Conservation (phyloP, 768 basidiomycete species). For the Collybiopsis confluens region DNA sequence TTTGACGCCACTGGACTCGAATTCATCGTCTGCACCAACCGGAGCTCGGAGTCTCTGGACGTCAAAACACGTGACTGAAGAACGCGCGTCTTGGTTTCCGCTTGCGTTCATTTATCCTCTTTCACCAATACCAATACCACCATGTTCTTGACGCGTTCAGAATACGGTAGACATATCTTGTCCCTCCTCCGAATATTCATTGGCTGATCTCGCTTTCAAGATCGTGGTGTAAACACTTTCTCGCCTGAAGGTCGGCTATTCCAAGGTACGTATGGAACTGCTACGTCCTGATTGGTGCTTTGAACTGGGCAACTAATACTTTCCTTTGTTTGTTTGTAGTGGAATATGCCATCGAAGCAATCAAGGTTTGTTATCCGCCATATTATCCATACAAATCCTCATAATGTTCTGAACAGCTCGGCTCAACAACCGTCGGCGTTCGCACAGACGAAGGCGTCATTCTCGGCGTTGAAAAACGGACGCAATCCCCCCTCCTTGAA, state of each 20-base stretch:
- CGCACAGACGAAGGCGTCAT: slow-evolving; percentile 87
- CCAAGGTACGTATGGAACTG: slow-evolving; percentile 92
- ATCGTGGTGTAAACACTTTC: slow-evolving; percentile 98
- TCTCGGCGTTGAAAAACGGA: slow-evolving; percentile 97
- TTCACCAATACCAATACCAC: slow-evolving; percentile 20
- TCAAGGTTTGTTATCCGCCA: slow-evolving; percentile 62
- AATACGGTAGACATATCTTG: slow-evolving; percentile 66
- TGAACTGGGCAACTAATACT: too few relatives aligned
- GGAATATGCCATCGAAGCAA: slow-evolving; percentile 99
- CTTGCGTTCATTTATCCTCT: slow-evolving; percentile 25
- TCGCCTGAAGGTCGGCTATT: slow-evolving; percentile 98
- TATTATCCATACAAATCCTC: not conserved
- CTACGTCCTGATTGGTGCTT: too few relatives aligned
- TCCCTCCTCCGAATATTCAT: too few relatives aligned
- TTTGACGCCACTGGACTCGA: too few relatives aligned
- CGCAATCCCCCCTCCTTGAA: slow-evolving; percentile 94
- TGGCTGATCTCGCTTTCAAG: slow-evolving; percentile 30
- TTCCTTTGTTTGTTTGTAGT: too few relatives aligned
- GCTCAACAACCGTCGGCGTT: slow-evolving; percentile 96
- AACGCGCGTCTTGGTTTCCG: slow-evolving; percentile 41
- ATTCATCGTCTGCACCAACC: too few relatives aligned
- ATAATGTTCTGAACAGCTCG: slow-evolving; percentile 55
- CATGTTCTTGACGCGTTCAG: slow-evolving; percentile 95
- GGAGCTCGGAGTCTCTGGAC: too few relatives aligned
- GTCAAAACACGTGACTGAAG: not conserved